Base-by-base conservation (phyloP, 805 yeast genomes). In the Metahyphopichia silvanorum region DNA sequence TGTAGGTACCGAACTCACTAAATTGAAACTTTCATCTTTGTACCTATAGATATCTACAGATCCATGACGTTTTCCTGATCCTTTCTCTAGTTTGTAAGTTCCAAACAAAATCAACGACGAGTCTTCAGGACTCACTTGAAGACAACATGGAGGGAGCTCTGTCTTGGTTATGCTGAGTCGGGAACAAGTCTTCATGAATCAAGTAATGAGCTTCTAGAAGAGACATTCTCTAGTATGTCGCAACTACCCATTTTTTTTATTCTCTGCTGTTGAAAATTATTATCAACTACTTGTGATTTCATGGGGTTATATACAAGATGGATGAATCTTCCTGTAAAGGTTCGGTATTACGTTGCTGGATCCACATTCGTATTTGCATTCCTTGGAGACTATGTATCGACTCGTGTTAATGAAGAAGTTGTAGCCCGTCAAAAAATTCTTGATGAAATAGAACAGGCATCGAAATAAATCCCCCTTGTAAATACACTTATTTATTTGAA, bases 101-200 rank as follows among this genome's bases (percentile, higher is more conserved):
- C 97, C 98, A 1, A 86, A 55, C 8, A 86, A 51, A 2, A 86
- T 42, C 7, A 73, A 49, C 0, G 69, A 46, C 3, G 57, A 46
- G 26, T 77, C 75, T 0, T 48, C 37, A 0, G 84, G 83, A 32
- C 73, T 76, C 7, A 80, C 69, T 22, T 81, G 67, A 4, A 91
- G 55, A 27, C 86, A 81, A 53, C 98, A 93, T 1, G 98, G 97
- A 1, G 98, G 98, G 2, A 78, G 61, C 1, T 62, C 55, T 0
- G 91, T 66, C 16, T 57, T 60, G 3, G 66, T 55, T 1, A 44
- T 41, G 3, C 62, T 53, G 2, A 53, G 19, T 34, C 69, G 39
- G 26, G 44, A 35, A 25, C 44, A 35, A 8, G 21, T 31, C 10
- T n/a, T n/a, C n/a, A n/a, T n/a, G n/a, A n/a, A n/a, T n/a, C n/a